Conservation (phyloP, 177 flowering plant species). For the Tripterygium wilfordii region DNA sequence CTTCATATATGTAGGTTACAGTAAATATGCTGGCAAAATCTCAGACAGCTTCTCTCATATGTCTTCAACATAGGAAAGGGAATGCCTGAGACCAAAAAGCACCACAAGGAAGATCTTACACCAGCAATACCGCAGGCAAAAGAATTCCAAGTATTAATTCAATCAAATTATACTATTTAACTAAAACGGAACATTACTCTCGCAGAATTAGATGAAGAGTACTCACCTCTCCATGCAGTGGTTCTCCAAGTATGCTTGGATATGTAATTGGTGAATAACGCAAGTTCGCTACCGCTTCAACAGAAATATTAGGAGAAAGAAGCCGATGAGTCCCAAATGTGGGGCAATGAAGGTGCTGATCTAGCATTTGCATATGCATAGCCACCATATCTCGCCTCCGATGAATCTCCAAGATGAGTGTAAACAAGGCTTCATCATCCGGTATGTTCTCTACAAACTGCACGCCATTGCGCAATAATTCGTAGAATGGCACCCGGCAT, state of each 20-base stretch:
- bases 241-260: slow-evolving; percentile 99
- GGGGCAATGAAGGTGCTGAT: slow-evolving; percentile 97
- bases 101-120: too few relatives aligned
- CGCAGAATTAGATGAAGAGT: slow-evolving; percentile 4
- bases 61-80: too few relatives aligned
- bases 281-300: slow-evolving; percentile 57
- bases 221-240: slow-evolving; percentile 96
- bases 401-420: slow-evolving; percentile 88
- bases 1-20: too few relatives aligned
- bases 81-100: too few relatives aligned
- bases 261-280: slow-evolving; percentile 91
- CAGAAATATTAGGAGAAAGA: slow-evolving; percentile 50
- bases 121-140: too few relatives aligned
- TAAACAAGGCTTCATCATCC: slow-evolving; percentile 93
- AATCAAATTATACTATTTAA: too few relatives aligned
- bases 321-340: slow-evolving; percentile 87
- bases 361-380: slow-evolving; percentile 97
- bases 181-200: too few relatives aligned
- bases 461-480: slow-evolving; percentile 82
- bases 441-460: slow-evolving; percentile 92
- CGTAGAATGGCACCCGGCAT: slow-evolving; percentile 94
- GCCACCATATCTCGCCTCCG: slow-evolving; percentile 98
- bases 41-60: too few relatives aligned
- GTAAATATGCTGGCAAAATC: too few relatives aligned
- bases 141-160: too few relatives aligned